Percentiles rank a stretch among this genome's conserved stretches.
Conservation (phyloP, 2,329 filamentous ascomycete species). For the Diaporthe sp. region DNA sequence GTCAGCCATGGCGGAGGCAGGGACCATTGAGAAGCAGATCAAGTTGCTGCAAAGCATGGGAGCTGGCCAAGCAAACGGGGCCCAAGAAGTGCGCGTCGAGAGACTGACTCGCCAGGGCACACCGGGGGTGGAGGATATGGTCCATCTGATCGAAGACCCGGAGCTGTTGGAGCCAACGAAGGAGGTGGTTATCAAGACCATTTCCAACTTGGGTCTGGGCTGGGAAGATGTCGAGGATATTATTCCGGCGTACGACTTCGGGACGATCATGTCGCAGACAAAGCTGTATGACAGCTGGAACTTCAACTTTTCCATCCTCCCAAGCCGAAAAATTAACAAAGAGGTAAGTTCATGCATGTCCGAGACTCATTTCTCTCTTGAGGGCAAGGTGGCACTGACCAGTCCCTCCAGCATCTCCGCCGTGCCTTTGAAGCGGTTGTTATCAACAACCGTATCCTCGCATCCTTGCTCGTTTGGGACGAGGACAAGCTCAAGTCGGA, state of each 20-base stretch:
- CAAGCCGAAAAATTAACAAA: conserved; percentile 11
- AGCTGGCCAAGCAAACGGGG: background rate
- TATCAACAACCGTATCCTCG: conserved; percentile 36
- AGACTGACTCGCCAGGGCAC: conserved; percentile 29
- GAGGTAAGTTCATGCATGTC: background rate
- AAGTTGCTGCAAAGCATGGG: conserved; percentile 32
- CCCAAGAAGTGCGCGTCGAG: conserved; percentile 1
- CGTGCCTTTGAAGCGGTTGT: conserved; percentile 33
- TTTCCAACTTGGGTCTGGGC: conserved; percentile 19
- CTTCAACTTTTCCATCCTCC: conserved; percentile 31
- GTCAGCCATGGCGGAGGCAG: conserved; percentile 30
- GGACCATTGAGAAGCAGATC: conserved; percentile 41
- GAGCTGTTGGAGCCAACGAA: conserved; percentile 33
- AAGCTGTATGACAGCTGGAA: conserved; percentile 37
- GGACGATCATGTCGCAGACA: conserved; percentile 27
- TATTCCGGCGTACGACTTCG: conserved; percentile 36
- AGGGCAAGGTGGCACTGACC: background rate
- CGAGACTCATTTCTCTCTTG: no score
- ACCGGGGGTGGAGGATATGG: conserved; percentile 39
- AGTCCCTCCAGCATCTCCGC: conserved; percentile 22
- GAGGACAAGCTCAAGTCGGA: background rate
- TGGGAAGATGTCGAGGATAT: conserved; percentile 39
- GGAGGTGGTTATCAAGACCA: conserved; percentile 28
- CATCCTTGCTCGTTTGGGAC: conserved; percentile 38
- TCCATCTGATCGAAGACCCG: conserved; percentile 33